Conservation (phyloP, 1,284 basidiomycete genomes). For the Cryptococcus sp. region DNA sequence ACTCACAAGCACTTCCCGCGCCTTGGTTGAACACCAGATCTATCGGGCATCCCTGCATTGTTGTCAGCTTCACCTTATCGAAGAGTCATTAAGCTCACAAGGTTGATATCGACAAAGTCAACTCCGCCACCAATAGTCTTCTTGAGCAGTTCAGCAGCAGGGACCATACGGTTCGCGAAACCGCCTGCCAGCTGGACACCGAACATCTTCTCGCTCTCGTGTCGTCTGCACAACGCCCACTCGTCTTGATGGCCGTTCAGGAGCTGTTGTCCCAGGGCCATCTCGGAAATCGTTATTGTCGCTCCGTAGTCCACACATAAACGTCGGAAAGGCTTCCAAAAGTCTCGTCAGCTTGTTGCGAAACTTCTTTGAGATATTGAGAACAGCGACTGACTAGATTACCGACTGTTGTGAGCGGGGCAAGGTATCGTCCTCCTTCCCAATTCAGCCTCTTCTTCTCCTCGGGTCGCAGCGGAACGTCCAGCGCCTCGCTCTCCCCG, state of each 20-base stretch:
- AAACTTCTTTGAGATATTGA: background rate
- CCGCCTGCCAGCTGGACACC: constrained; percentile 73
- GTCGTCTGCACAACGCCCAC: constrained; percentile 84
- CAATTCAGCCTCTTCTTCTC: constrained; percentile 90
- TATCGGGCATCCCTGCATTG: constrained; percentile 84
- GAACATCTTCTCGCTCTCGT: constrained; percentile 85
- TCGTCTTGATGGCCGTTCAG: constrained; percentile 81
- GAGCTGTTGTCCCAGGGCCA: constrained; percentile 78
- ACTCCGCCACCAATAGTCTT: constrained; percentile 65
- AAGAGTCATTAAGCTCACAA: constrained; percentile 26
- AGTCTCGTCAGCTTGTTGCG: too few species aligned
- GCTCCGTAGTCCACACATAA: constrained; percentile 83
- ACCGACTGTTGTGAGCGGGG: constrained; percentile 92
- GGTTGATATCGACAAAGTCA: constrained; percentile 91
- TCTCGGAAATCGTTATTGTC: constrained; percentile 95
- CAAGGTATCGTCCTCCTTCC: constrained; percentile 87
- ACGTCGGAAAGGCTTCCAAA: constrained; percentile 76
- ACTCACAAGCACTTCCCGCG: constrained; percentile 75
- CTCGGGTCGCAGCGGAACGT: constrained; percentile 62
- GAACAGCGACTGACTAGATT: constrained; percentile 67
- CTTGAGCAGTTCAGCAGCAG: constrained; percentile 79
- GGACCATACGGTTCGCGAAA: constrained; percentile 58
- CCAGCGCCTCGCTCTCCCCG: constrained; percentile 41
- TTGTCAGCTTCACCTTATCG: constrained; percentile 1
- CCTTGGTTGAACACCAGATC: constrained; percentile 92